Evolutionary conservation across 179 eudicot species (phyloP), one percentile per base, ranked within the genome.

Genomic region (Heliamphora pulchella): DNA sequence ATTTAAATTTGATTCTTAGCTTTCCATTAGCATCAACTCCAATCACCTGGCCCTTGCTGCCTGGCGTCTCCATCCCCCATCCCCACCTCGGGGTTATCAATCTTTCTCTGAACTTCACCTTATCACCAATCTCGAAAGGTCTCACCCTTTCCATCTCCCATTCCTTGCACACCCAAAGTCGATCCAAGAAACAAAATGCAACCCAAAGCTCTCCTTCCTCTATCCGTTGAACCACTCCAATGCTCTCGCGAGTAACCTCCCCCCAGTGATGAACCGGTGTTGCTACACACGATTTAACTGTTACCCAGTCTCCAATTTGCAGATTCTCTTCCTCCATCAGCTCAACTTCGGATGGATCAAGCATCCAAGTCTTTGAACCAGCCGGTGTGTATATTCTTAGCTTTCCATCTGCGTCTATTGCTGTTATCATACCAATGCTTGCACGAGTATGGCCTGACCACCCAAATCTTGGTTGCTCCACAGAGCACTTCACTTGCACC

Each of bases 11-110:
- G 20, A 94, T 94, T 88, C 97, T 85, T 78, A 94, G 78, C 81
- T 94, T 94, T 46, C 98, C 98, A 10, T 94, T 93, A 4, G 97
- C 97, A 81, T 93, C 98, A 0, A 94, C 98, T 11, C 98, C 98
- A 1, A 93, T 97, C 5, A 94, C 90, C 79, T 89, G 75, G 71
- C 98, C 98, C 80, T 85, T 94, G 83, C 98, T 94, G 0, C 92
- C 91, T 78, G 87, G 94, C 3, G 98, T 94, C 84, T 94, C 98
- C 98, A 93, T 91, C 47, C 98, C 98, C 98, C 98, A 94, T 2
- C 93, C 98, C 97, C 97, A 94, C 75, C 98, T 83, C 8, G 98
- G 98, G 15, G 87, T 86, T 72, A 87, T 91, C 22, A 94, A 78
- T 71, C 94, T 90, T 31, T 90, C 92, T 83, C 83, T 87, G 9